Evolutionary conservation across 192 early-diverging fungal species (phyloP), one percentile per base, ranked within the genome.

Genomic region (Entomortierella chlamydospora): DNA sequence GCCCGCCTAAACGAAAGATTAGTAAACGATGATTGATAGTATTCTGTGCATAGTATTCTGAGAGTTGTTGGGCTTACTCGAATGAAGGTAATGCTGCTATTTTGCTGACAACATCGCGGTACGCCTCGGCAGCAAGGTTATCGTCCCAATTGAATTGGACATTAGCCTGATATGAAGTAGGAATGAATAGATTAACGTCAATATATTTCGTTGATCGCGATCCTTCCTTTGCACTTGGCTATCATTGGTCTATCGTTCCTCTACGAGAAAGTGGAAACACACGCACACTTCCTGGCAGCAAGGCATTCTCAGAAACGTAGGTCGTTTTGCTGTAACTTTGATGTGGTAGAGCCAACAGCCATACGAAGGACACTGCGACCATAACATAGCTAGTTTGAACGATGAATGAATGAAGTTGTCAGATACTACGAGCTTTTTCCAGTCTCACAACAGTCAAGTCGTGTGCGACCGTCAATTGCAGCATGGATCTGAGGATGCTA

Each of bases 261-360:
- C n/a, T n/a, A n/a, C n/a, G n/a, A n/a, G n/a, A 50, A 0, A 42
- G 52, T 37, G 23, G 56, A 58, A 57, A 55, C 17, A 47, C 15
- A 47, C 73, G 22, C 73, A 90, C 93, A 72, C 90, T 88, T 43
- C 87, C 90, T 18, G 92, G 91, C 45, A 93, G 77, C 65, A 94
- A 85, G 7, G 93, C 93, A 63, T 93, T 94, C 72, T 94, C 93
- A 0, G 92, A 93, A 31, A 93, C 82, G 72, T 94, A 94, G 0
- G 89, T 90, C 30, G 67, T 39, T 57, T 90, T 90, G 54, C 85
- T 90, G 60, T 91, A 89, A n/a, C 61, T 72, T 53, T 87, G 83
- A 42, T 85, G 82, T 12, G 93, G 92, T 22, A 94, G 72, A 31
- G 86, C 70, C 25, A 93, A 77, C 11, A 93, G 73, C 92, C 92